A percentile compares a stretch with the other conserved stretches of the same genome.
These are phyloP conservation scores for Inonotus obliquus DNA, from an alignment of 1,284 basidiomycete genomes.

Conservation along the genomic window DNA sequence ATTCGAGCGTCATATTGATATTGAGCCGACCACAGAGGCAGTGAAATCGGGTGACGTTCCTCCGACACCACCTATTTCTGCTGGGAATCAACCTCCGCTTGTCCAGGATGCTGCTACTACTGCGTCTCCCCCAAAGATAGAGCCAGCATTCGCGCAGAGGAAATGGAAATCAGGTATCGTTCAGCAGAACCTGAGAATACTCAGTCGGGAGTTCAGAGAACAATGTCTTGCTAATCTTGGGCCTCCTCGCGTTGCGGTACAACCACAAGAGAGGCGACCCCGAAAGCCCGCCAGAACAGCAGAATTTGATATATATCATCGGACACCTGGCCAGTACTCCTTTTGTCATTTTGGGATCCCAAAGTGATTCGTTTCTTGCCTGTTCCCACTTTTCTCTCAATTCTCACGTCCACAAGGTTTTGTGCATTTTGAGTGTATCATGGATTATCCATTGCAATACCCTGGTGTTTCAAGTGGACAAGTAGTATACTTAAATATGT, in stretches of 20 bases:
- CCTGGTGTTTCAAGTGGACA: not conserved
- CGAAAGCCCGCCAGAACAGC: constrained; percentile 2
- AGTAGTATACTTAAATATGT: not conserved
- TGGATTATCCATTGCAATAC: not conserved
- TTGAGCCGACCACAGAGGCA: too few relatives aligned
- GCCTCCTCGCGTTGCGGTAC: not conserved
- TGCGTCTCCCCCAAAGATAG: not conserved
- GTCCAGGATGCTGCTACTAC: too few relatives aligned
- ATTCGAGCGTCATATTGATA: not conserved
- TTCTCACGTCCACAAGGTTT: not conserved
- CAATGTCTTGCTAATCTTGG: not conserved
- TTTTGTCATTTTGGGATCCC: not conserved
- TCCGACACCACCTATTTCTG: not conserved
- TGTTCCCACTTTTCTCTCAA: not conserved
- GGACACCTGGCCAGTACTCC: not conserved
- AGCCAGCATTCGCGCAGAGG: not conserved
- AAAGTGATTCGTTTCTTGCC: not conserved
- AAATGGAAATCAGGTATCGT: not conserved
- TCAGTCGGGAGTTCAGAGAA: constrained; percentile 1
- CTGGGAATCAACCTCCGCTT: not conserved
- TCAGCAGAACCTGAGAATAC: not conserved
- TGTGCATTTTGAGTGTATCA: not conserved
- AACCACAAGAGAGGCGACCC: not conserved
- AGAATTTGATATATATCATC: not conserved
- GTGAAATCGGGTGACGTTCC: not conserved